Base-by-base conservation (phyloP, 2,329 filamentous ascomycete species). In the Dactylellina leptospora region DNA sequence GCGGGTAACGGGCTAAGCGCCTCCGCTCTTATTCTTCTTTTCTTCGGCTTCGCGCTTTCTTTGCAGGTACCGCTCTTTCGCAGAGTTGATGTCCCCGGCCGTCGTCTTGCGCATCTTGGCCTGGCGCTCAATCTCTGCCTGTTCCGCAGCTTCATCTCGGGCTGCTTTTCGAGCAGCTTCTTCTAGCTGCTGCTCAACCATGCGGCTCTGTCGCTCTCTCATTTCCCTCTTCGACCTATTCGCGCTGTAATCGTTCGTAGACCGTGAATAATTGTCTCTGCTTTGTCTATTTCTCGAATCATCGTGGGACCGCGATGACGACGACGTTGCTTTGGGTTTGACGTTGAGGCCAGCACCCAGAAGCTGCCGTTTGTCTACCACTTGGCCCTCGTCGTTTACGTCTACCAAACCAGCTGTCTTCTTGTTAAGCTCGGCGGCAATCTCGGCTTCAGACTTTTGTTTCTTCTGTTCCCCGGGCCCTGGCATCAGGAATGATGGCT, bases 341-440 rank as follows among this genome's bases (percentile, higher is more conserved):
- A 95, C 81, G 76, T 96, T 96, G 55, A 96, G 83, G 23, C 91
- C 91, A 4, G 90, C 89, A 48, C 82, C 84, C 4, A 96, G 84
- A 6, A 95, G 82, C 78, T 95, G 88, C n/a, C 90, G 84, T 82
- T 92, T 93, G 78, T 96, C 91, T 23, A 91, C 88, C 1, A 95
- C 88, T 78, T 93, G 87, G 0, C 91, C 91, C 38, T 95, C 91
- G 73, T 95, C 91, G 76, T 93, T 93, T 76, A 93, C 80, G 5
- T 87, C 85, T 38, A 95, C 85, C 2, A 82, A 81, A 0, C 81
- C 79, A 13, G 83, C 83, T 10, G 54, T 86, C 73, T 83, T 76
- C 74, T 83, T 86, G 38, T 85, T 84, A 30, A 58, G 30, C 9
- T 76, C 73, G 9, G 62, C 83, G 3, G 88, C 89, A n/a, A 87